Base-by-base conservation (phyloP, 2,329 filamentous ascomycete genomes). In the Ophiostoma angusticollis region DNA sequence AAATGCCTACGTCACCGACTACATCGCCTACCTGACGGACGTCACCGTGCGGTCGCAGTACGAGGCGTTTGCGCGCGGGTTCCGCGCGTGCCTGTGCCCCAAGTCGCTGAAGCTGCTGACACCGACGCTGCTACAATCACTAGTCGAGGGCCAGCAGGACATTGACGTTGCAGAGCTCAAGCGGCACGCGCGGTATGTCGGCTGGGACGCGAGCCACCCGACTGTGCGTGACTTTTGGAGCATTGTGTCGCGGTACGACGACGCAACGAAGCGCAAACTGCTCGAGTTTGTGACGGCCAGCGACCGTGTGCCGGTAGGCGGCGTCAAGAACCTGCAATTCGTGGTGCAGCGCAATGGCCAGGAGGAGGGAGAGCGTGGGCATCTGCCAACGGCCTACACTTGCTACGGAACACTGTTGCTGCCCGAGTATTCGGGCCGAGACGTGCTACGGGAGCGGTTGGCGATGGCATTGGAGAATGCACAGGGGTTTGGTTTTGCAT, bases 281-380 rank as follows among this genome's bases (percentile, higher is more conserved):
- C 67, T 98, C 23, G 86, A 95, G 56, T 98, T 98, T 52, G 87
- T 98, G 22, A 98, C 91, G 12, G 89, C 89, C 0, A 89, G 80
- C 50, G 87, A 95, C 53, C 73, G 91, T 2, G 74, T 96, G 2
- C 91, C 91, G 0, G 83, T 94, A 0, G 86, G 84, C 16, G 91
- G 91, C 3, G 76, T 87, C 53, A 72, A 74, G 46, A 85, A 82
- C 50, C 64, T 96, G 33, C 78, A 82, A 52, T 96, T 96, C 57
- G 74, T 84, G 12, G 70, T 98, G 31, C 81, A 89, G 58, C 77
- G 73, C 51, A 85, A 86, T 53, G 77, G 83, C 13, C 67, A 77
- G 39, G 80, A 72, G 47, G 62, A 67, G 6, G 65, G 61, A 2
- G 62, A 64, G 2, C 54, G 55, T 3, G 70, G 68, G 0, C 70